Evolutionary conservation across 192 early-diverging fungal genomes (phyloP).

Genomic region (Mortierella alpina): DNA sequence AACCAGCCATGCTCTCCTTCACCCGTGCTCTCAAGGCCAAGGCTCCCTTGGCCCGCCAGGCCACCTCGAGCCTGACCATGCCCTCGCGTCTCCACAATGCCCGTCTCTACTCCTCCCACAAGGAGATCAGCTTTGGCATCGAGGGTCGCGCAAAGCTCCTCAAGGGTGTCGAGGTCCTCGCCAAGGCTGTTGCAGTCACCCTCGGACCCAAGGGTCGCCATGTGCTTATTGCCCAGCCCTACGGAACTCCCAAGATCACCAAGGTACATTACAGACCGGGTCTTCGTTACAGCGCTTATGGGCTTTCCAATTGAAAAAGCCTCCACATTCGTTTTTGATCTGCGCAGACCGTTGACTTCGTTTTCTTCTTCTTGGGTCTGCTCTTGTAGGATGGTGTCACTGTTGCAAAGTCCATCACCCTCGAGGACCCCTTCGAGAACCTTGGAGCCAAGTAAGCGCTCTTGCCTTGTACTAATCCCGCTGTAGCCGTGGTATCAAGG

Average conservation of each 20-base stretch:
- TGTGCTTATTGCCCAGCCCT: slow-evolving; percentile 98
- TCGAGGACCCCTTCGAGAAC: slow-evolving; percentile 99
- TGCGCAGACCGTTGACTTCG: background rate
- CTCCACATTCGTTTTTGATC: background rate
- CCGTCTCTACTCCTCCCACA: slow-evolving; percentile 85
- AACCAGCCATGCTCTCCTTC: slow-evolving; percentile 41
- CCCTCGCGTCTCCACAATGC: slow-evolving; percentile 30
- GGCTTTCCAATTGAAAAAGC: background rate
- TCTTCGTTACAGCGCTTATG: background rate
- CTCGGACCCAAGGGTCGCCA: slow-evolving; percentile 99
- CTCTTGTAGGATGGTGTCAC: slow-evolving; percentile 96
- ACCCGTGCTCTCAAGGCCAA: slow-evolving; percentile 52
- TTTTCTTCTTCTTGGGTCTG: too few species aligned
- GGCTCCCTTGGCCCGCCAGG: slow-evolving; percentile 37
- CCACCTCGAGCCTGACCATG: slow-evolving; percentile 14
- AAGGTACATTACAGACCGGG: slow-evolving; percentile 50
- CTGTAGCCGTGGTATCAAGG: too few species aligned
- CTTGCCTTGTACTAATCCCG: background rate
- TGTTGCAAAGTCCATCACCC: slow-evolving; percentile 96
- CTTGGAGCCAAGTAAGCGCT: slow-evolving; percentile 86
- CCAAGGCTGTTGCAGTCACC: slow-evolving; percentile 99
- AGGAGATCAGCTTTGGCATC: slow-evolving; percentile 97
- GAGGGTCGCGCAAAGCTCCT: slow-evolving; percentile 94
- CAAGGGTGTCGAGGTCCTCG: slow-evolving; percentile 95
- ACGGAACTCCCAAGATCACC: slow-evolving; percentile 99